Conservation (phyloP, 352 stramenopile genomes). For the Lagenidium giganteum region DNA sequence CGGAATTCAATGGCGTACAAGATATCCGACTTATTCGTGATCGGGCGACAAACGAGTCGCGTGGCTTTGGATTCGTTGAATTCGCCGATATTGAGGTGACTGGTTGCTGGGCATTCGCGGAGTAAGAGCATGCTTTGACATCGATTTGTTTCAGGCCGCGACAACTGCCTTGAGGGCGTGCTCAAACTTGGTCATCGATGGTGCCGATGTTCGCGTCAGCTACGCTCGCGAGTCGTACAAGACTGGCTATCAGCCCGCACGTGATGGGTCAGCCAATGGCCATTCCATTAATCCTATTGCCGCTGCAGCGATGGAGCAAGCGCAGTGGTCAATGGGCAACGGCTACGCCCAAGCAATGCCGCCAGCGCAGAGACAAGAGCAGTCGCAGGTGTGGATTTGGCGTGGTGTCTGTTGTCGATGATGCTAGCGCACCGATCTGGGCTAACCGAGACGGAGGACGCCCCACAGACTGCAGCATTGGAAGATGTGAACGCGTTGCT, state of each 20-base stretch:
- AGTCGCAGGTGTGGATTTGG: slow-evolving; percentile 11
- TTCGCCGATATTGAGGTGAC: slow-evolving; percentile 62
- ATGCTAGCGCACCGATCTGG: no score
- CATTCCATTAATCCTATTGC: slow-evolving; percentile 35
- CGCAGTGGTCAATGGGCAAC: slow-evolving; percentile 77
- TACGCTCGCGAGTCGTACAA: slow-evolving; percentile 45
- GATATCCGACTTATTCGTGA: slow-evolving; percentile 77
- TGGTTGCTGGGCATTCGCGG: neutral
- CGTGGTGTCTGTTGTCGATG: neutral
- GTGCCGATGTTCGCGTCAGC: slow-evolving; percentile 34
- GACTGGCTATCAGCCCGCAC: neutral
- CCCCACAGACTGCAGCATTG: slow-evolving; percentile 1
- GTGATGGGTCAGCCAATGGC: slow-evolving; percentile 1
- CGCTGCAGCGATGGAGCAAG: slow-evolving; percentile 66
- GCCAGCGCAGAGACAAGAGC: neutral
- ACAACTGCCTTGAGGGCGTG: slow-evolving; percentile 2
- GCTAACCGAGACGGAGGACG: no score
- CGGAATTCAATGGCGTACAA: slow-evolving; percentile 49
- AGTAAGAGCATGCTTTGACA: neutral
- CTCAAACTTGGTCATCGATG: slow-evolving; percentile 3
- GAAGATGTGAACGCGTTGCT: slow-evolving; percentile 64
- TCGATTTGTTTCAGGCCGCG: slow-evolving; percentile 1
- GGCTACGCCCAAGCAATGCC: slow-evolving; percentile 27
- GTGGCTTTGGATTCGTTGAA: slow-evolving; percentile 79
- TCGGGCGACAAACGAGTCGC: slow-evolving; percentile 50